A percentile compares a stretch with the other conserved stretches of the same genome.
phyloP scores from a whole-genome alignment of 257 asterid genomes.

The Craterostigma plantagineum region DNA sequence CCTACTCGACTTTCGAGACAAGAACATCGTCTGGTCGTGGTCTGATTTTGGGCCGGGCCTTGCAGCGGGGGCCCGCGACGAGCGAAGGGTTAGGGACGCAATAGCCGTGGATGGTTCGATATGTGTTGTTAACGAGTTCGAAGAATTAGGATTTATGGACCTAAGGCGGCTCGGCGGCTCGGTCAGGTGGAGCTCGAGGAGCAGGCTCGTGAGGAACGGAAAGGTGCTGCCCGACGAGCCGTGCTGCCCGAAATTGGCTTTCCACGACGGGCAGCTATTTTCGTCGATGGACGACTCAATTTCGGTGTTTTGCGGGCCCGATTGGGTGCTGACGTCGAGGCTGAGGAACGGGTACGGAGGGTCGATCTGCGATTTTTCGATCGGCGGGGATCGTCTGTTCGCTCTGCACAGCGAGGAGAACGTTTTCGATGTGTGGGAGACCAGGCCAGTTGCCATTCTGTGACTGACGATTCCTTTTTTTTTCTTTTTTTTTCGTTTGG shows the following conservation, averaged over 20 bases:
- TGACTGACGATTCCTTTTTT: constrained; percentile 12
- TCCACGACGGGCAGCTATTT: constrained; percentile 61
- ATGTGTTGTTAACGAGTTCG: constrained; percentile 85
- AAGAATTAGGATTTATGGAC: constrained; percentile 86
- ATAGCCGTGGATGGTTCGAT: constrained; percentile 69
- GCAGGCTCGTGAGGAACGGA: constrained; percentile 56
- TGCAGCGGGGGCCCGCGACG: constrained; percentile 28
- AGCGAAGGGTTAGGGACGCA: constrained; percentile 73
- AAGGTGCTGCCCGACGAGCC: constrained; percentile 82
- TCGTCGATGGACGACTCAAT: constrained; percentile 81
- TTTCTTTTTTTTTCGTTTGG: no score
- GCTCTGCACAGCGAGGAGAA: constrained; percentile 85
- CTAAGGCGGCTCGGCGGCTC: constrained; percentile 37
- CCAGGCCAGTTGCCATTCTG: constrained; percentile 42
- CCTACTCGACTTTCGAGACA: constrained; percentile 67
- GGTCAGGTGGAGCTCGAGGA: constrained; percentile 90
- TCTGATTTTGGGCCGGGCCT: constrained; percentile 57
- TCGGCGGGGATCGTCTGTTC: constrained; percentile 75
- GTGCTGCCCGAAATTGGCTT: constrained; percentile 70
- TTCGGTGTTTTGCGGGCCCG: constrained; percentile 76
- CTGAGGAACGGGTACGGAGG: constrained; percentile 67
- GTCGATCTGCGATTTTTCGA: constrained; percentile 78
- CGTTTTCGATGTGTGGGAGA: constrained; percentile 81
- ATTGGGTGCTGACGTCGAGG: constrained; percentile 69
- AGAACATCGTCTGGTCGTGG: constrained; percentile 88